phyloP scores from a whole-genome alignment of 2,329 filamentous ascomycete species.

The Fusarium poae region DNA sequence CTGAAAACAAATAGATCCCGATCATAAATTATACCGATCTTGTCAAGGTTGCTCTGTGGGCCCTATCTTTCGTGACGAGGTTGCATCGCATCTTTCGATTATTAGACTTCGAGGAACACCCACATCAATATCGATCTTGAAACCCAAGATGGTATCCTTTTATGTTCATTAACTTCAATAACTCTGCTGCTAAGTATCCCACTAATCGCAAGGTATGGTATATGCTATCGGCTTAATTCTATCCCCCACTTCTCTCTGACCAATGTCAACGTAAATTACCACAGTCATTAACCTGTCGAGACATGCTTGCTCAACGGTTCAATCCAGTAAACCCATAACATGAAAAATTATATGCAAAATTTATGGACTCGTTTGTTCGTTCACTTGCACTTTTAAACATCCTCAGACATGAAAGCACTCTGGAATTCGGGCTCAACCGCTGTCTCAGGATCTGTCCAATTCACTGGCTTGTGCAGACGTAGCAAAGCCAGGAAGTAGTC shows the following conservation, averaged over 20 bases:
- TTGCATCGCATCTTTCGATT: no score
- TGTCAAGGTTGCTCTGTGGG: no score
- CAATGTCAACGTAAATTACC: no score
- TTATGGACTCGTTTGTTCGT: conserved; percentile 19
- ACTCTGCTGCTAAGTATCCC: conserved; percentile 4
- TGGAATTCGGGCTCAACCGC: conserved; percentile 54
- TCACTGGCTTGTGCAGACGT: conserved; percentile 73
- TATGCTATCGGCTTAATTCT: conserved; percentile 14
- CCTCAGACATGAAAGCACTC: conserved; percentile 39
- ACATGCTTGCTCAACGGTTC: no score
- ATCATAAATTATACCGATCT: not conserved
- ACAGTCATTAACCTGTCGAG: not conserved
- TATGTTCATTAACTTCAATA: conserved; percentile 4
- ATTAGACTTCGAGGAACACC: no score
- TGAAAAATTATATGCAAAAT: conserved; percentile 5
- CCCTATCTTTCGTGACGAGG: no score
- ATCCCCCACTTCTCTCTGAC: conserved; percentile 1
- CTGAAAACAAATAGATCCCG: not conserved
- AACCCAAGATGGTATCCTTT: not conserved
- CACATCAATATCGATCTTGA: not conserved
- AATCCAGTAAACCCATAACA: not conserved
- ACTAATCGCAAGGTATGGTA: conserved; percentile 23
- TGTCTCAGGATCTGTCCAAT: conserved; percentile 55
- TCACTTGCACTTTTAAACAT: conserved; percentile 32
- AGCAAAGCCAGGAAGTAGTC: conserved; percentile 75